Evolutionary conservation across 2,329 filamentous ascomycete genomes (phyloP).

Genomic region (Trichophyton rubrum): DNA sequence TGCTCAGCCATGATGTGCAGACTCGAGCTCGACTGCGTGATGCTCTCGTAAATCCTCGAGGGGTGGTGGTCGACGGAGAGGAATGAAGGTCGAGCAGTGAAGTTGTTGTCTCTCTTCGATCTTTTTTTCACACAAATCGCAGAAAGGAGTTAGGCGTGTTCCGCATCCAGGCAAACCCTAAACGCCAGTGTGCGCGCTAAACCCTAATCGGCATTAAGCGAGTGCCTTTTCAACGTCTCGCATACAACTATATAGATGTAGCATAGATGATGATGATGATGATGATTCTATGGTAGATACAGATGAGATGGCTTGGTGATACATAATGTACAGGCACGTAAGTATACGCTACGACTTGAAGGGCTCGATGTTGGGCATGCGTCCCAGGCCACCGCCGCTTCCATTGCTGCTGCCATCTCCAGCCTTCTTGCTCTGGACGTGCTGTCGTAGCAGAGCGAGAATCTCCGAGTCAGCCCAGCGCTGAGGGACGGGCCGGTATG

Average conservation of each 20-base stretch:
- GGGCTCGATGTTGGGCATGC: conserved; percentile 37
- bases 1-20: conserved; percentile 65
- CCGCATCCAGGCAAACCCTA: conserved; percentile 28
- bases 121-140: conserved; percentile 26
- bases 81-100: conserved; percentile 26
- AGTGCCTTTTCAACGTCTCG: background rate
- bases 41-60: conserved; percentile 22
- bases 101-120: background rate
- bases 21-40: conserved; percentile 24
- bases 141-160: conserved; percentile 14
- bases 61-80: conserved; percentile 21
- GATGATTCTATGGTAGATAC: too few species aligned
- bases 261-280: background rate
- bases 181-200: conserved; percentile 20
- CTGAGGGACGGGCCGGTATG: conserved; percentile 76
- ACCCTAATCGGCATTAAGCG: conserved; percentile 22
- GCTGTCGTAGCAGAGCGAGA: conserved; percentile 59
- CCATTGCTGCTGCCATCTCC: conserved; percentile 23
- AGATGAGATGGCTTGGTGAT: background rate
- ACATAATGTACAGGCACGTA: background rate
- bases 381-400: conserved; percentile 33
- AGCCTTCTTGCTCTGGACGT: conserved; percentile 62
- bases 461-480: conserved; percentile 80
- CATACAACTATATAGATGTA: background rate
- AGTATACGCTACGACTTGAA: conserved; percentile 24